Evolutionary conservation across 2,329 filamentous ascomycete genomes (phyloP), one percentile per base, ranked within the genome.

Genomic region (Fusarium abutilonis): DNA sequence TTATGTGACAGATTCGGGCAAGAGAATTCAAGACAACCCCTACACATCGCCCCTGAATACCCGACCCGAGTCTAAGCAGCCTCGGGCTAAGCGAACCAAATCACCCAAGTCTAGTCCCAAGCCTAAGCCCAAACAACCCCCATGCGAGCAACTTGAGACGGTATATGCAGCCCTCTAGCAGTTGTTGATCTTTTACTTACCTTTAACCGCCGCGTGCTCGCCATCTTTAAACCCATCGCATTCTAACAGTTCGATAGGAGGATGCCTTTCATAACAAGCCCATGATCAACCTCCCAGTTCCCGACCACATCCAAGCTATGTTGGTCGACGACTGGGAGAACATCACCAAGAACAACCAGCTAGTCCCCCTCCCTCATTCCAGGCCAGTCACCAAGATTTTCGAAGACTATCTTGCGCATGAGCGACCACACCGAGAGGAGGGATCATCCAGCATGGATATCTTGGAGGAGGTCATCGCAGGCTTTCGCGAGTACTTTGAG

Each of bases 241-340:
- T 32, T 9, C 71, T 74, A 59, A 73, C 54, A 15, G 5, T 19
- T 52, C 14, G 23, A 13, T 45, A 98, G 93, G 95, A 98, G 80
- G 95, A 98, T 60, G 81, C 84, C 5, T 99, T 97, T 74, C 87
- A 93, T 72, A 83, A 85, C 62, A 88, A 93, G 55, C 93, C 94
- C 17, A 92, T 92, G 15, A 89, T 99, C 70, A 91, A 92, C 69
- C 85, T 99, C 38, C 84, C 89, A 45, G 88, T 98, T 64, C 93
- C 95, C 0, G 95, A 98, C 73, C 87, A 90, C 65, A 83, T 99
- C 66, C 97, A 98, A 79, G 92, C 91, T 14, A 84, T 96, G 62
- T 86, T 99, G 4, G 95, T 99, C 19, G 95, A 99, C 74, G 95
- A 99, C 75, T 99, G 95, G 95, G 95, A 99, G 76, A 96, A 97